Conservation (phyloP, 2,329 filamentous ascomycete species). For the Triangularia setosa region DNA sequence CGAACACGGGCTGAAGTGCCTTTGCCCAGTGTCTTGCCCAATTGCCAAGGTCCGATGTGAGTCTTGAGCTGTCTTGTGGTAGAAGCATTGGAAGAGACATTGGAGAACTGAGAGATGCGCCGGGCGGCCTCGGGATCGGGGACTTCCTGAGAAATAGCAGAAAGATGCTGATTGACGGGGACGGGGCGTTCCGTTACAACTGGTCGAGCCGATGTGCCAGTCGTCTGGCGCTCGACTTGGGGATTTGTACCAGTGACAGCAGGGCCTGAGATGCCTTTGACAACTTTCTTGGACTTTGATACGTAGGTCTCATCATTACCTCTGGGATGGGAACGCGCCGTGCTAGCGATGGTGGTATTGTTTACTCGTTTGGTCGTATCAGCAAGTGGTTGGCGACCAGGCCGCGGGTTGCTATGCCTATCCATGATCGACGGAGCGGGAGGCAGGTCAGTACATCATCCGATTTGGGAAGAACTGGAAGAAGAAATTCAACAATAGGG, state of each 20-base stretch:
- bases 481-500: background rate
- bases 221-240: constrained; percentile 8
- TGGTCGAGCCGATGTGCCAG: background rate
- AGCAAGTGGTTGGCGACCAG: constrained; percentile 28
- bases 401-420: constrained; percentile 17
- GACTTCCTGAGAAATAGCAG: constrained; percentile 32
- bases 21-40: constrained; percentile 84
- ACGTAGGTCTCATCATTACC: constrained; percentile 15
- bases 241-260: constrained; percentile 1
- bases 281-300: constrained; percentile 14
- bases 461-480: background rate
- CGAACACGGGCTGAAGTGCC: constrained; percentile 87
- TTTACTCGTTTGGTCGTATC: constrained; percentile 31
- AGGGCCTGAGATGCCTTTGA: constrained; percentile 16
- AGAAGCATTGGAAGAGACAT: constrained; percentile 33
- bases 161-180: constrained; percentile 25
- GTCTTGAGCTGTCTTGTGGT: constrained; percentile 49
- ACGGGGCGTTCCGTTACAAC: background rate
- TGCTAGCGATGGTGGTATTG: constrained; percentile 20
- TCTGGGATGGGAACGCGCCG: constrained; percentile 9
- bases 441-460: constrained; percentile 4
- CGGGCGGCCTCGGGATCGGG: constrained; percentile 29
- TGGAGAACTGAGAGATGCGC: constrained; percentile 38
- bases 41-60: constrained; percentile 88
- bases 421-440: constrained; percentile 23